Conservation (phyloP, 257 asterid species). For the Pogostemon cablin region DNA sequence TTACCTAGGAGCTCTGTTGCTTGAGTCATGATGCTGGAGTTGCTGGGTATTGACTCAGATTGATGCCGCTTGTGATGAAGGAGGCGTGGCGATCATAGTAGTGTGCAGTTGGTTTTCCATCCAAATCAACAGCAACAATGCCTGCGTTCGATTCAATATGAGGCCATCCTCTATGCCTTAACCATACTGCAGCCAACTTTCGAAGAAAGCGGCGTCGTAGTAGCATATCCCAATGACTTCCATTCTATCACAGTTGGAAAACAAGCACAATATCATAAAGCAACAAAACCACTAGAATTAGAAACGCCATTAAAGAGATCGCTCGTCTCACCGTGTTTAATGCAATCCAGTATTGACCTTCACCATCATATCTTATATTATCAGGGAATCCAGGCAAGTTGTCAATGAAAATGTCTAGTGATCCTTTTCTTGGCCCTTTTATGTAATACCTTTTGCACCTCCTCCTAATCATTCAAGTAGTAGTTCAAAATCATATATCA, state of each 20-base stretch:
- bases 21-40: conserved; percentile 30
- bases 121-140: conserved; percentile 57
- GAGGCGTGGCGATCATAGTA: conserved; percentile 42
- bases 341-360: conserved; percentile 77
- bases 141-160: conserved; percentile 52
- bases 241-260: conserved; percentile 40
- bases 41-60: conserved; percentile 55
- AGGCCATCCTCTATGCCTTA: conserved; percentile 37
- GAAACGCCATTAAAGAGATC: not conserved
- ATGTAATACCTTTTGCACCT: conserved; percentile 59
- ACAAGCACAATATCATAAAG: not conserved
- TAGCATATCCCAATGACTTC: conserved; percentile 34
- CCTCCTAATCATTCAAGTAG: conserved; percentile 40
- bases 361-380: conserved; percentile 77
- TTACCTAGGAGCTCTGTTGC: conserved; percentile 8
- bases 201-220: conserved; percentile 49
- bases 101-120: conserved; percentile 63
- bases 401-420: conserved; percentile 53
- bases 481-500: not conserved
- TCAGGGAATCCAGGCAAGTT: conserved; percentile 78
- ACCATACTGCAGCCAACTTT: conserved; percentile 49
- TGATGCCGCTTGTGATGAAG: conserved; percentile 44
- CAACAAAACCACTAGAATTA: not conserved
- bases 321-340: conserved; percentile 38
- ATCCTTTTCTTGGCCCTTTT: conserved; percentile 59